Conservation (phyloP, 192 early-diverging fungal genomes). For the Podila epigama region DNA sequence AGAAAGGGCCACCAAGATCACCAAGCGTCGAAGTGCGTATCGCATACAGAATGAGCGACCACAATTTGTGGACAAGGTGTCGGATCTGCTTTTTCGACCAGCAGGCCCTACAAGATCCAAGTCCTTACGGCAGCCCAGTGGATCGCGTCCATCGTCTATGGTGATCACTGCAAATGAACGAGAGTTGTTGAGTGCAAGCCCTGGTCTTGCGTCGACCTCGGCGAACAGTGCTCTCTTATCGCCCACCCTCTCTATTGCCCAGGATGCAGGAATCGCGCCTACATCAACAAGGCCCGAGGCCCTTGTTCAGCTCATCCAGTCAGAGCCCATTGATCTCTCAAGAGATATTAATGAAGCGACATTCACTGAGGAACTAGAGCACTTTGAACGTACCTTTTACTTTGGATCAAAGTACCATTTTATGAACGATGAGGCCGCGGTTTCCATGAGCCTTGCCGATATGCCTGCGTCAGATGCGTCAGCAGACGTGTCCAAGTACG, state of each 20-base stretch:
- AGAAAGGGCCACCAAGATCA: conserved; percentile 42
- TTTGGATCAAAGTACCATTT: conserved; percentile 59
- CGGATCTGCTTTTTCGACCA: conserved; percentile 44
- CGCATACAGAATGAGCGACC: conserved; percentile 35
- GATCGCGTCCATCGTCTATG: conserved; percentile 23
- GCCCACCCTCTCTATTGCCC: conserved; percentile 18
- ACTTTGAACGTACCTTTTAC: conserved; percentile 58
- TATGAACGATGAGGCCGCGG: conserved; percentile 30
- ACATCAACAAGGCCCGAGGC: conserved; percentile 36
- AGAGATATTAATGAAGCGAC: conserved; percentile 42
- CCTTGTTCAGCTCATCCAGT: conserved; percentile 45
- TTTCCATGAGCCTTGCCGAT: conserved; percentile 8
- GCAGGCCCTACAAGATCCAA: conserved; percentile 37
- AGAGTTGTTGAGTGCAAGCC: conserved; percentile 6
- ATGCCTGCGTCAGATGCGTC: not conserved
- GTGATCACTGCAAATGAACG: conserved; percentile 14
- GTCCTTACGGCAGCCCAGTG: conserved; percentile 21
- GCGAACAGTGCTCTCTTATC: conserved; percentile 1
- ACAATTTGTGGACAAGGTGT: conserved; percentile 42
- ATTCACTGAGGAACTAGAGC: conserved; percentile 58
- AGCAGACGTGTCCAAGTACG: not conserved
- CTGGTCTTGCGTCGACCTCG: conserved; percentile 1
- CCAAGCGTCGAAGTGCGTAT: conserved; percentile 32
- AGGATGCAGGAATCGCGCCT: conserved; percentile 32
- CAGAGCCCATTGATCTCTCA: conserved; percentile 58